These are phyloP conservation scores for Wolfiporia cocos DNA, from an alignment of 1,284 basidiomycete species.

Conservation along the genomic window DNA sequence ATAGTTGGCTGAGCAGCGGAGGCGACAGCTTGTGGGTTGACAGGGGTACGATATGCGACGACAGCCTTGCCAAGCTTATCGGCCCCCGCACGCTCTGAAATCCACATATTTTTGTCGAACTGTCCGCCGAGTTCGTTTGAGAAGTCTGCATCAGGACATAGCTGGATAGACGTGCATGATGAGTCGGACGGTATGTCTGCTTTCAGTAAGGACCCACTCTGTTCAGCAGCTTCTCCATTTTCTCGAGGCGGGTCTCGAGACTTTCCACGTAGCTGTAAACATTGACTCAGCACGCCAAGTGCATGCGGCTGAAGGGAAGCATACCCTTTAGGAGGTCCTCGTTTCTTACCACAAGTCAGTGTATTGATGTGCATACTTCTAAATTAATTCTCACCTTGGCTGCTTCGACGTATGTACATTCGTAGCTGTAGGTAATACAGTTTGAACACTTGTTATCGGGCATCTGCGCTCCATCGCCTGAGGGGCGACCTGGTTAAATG, in stretches of 20 bases:
- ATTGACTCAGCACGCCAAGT: constrained; percentile 1
- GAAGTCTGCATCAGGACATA: constrained; percentile 46
- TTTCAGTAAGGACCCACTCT: constrained; percentile 35
- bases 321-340: constrained; percentile 81
- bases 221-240: constrained; percentile 62
- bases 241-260: constrained; percentile 63
- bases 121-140: constrained; percentile 40
- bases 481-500: neutral
- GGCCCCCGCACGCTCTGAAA: constrained; percentile 18
- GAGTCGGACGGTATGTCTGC: neutral
- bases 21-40: constrained; percentile 5
- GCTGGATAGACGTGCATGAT: constrained; percentile 22
- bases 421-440: constrained; percentile 65
- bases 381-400: constrained; percentile 47
- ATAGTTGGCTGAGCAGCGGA: constrained; percentile 1
- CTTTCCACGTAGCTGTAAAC: constrained; percentile 58
- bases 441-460: constrained; percentile 70
- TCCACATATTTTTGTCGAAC: constrained; percentile 42
- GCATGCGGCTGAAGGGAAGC: constrained; percentile 16
- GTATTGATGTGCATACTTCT: neutral
- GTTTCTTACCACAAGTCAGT: constrained; percentile 45
- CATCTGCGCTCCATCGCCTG: constrained; percentile 36
- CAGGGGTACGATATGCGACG: constrained; percentile 11
- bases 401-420: constrained; percentile 75
- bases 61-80: constrained; percentile 9